Base-by-base conservation (phyloP, 768 basidiomycete species). In the Hebeloma cylindrosporum region DNA sequence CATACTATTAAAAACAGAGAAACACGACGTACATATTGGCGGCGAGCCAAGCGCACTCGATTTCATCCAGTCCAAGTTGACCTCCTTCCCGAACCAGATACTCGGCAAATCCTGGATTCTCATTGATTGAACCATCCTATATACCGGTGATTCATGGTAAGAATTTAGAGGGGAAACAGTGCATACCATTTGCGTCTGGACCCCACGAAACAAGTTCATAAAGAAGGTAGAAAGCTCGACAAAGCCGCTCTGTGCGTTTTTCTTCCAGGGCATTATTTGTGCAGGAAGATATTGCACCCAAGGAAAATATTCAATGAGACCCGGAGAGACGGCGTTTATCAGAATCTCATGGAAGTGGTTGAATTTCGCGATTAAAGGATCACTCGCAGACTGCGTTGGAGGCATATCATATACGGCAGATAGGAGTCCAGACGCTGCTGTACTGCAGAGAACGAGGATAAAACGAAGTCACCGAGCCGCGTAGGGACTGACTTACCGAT, bases 221-320 rank as follows among this genome's bases (percentile, higher is more conserved):
- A 52, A 58, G 28, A 52, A 40, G 4, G 30, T 26, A 5, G 35
- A 27, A 29, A 52, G 43, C n/a, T 48, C 47, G 5, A 18, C 23
- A 37, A 40, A 48, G 50, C 50, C 49, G 3, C 46, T 34, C 17
- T 47, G 28, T 16, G 54, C 57, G 3, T 48, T 35, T 8, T 36
- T 42, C 21, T 53, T 58, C 53, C 45, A 65, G 17, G 49, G 50
- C 14, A 60, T 58, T 41, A 67, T 40, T 44, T 40, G 53, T 6
- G 42, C 18, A 3, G 68, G 68, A 7, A 68, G 21, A 40, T 64
- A 52, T 38, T 52, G 49, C 60, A 70, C 57, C 57, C 60, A 65
- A 2, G 65, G 51, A 35, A 69, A 67, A 30, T 61, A 57, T 40
- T 70, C 68, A 13, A 67, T 67, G 17, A 63, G 23, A 47, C 68